Evolutionary conservation across 2,329 filamentous ascomycete genomes (phyloP).

Genomic region (Aspergillus sp.): DNA sequence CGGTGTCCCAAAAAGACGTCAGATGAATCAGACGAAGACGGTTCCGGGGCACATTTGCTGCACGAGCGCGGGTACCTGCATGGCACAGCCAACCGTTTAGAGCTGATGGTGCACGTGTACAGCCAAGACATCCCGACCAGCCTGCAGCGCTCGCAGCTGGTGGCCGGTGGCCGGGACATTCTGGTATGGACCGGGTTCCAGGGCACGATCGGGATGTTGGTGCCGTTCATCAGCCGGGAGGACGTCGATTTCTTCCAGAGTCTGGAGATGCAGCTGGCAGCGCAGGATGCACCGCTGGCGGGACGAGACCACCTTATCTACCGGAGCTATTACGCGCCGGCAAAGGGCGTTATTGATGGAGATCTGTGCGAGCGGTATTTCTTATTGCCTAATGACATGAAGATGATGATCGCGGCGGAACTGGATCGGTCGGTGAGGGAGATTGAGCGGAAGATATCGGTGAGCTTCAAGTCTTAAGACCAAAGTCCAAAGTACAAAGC

Average conservation of each 20-base stretch:
- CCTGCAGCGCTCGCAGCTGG: conserved; percentile 79
- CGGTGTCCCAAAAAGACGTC: conserved; percentile 80
- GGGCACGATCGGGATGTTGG: conserved; percentile 85
- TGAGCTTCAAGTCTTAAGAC: conserved; percentile 27
- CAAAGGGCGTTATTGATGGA: conserved; percentile 94
- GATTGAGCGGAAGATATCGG: conserved; percentile 91
- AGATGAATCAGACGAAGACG: conserved; percentile 85
- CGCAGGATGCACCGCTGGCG: conserved; percentile 78
- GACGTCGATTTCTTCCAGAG: conserved; percentile 98
- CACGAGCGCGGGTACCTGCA: conserved; percentile 87
- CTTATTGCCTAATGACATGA: conserved; percentile 76
- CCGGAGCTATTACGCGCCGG: conserved; percentile 88
- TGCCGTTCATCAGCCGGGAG: conserved; percentile 85
- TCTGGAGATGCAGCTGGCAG: conserved; percentile 78
- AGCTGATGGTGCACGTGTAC: conserved; percentile 81
- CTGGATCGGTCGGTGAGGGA: conserved; percentile 83
- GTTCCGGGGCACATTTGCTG: conserved; percentile 80
- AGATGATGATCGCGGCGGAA: conserved; percentile 90
- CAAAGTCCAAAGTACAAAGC: conserved; percentile 9
- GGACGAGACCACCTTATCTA: conserved; percentile 95
- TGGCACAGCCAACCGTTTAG: conserved; percentile 76
- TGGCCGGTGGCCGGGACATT: conserved; percentile 85
- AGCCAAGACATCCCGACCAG: conserved; percentile 87
- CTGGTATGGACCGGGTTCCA: conserved; percentile 91
- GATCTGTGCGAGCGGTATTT: conserved; percentile 92